These are phyloP conservation scores for Flaveria floridana DNA, from an alignment of 140 eudicot genomes.

Conservation along the genomic window DNA sequence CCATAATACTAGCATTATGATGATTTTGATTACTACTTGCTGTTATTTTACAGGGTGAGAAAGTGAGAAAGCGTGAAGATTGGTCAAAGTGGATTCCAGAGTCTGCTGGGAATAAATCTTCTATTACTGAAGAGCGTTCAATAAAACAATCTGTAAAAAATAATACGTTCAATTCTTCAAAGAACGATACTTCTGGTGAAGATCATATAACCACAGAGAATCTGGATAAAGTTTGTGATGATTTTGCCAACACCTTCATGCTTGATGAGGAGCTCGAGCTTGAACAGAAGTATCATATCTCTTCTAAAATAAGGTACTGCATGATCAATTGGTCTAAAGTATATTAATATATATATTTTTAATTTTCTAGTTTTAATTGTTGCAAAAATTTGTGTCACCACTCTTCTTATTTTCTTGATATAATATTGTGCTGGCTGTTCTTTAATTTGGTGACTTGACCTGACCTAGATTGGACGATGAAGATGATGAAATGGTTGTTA, in stretches of 20 bases:
- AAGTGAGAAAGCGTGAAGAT: constrained; percentile 70
- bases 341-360: background rate
- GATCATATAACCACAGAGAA: constrained; percentile 24
- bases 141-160: constrained; percentile 32
- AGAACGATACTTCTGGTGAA: constrained; percentile 32
- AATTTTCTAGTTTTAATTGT: background rate
- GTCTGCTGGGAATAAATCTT: constrained; percentile 36
- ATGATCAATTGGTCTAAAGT: background rate
- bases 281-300: constrained; percentile 47
- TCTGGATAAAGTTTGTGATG: constrained; percentile 53
- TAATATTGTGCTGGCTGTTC: constrained; percentile 6
- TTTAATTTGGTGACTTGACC: constrained; percentile 8
- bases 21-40: background rate
- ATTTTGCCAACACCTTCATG: constrained; percentile 76
- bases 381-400: background rate
- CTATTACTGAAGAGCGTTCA: constrained; percentile 23
- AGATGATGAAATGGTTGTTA: constrained; percentile 61
- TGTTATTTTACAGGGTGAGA: constrained; percentile 51
- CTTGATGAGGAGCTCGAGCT: constrained; percentile 92
- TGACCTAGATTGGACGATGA: constrained; percentile 74
- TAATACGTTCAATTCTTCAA: constrained; percentile 22
- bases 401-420: constrained; percentile 5
- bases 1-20: too few relatives aligned
- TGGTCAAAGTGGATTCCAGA: constrained; percentile 87
- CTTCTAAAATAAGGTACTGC: constrained; percentile 54